Conservation (phyloP, 208 protist genomes). For the Leishmania turanica region DNA sequence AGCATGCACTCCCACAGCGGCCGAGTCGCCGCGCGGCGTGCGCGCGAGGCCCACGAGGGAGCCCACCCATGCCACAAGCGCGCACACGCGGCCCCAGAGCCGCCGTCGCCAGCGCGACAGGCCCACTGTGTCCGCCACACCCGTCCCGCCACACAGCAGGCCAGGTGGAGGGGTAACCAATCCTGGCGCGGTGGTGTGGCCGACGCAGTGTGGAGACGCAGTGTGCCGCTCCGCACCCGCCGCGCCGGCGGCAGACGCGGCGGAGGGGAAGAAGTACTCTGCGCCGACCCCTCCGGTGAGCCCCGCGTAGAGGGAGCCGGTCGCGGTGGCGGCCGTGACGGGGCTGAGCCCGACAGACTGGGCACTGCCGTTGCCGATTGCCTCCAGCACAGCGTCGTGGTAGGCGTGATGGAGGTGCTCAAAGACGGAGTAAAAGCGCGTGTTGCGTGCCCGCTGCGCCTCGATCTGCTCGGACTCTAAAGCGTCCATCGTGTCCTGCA, state of each 20-base stretch:
- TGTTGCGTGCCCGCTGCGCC: conserved; percentile 43
- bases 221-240: not conserved
- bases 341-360: not conserved
- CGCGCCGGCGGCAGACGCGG: not conserved
- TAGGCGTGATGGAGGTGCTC: conserved; percentile 49
- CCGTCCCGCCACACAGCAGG: not conserved
- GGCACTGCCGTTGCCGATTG: not conserved
- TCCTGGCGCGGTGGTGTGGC: not conserved
- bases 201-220: not conserved
- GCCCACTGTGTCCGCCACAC: not conserved
- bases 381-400: conserved; percentile 32
- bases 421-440: conserved; percentile 52
- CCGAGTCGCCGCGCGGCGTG: not conserved
- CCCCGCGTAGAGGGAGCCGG: conserved; percentile 5
- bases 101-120: not conserved
- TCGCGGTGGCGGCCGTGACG: not conserved
- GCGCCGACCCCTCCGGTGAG: conserved; percentile 10
- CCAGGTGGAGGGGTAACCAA: not conserved
- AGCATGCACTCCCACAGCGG: not conserved
- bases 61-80: conserved; percentile 21
- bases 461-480: conserved; percentile 39
- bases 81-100: conserved; percentile 4
- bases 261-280: not conserved
- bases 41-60: conserved; percentile 15
- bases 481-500: conserved; percentile 31